Evolutionary conservation across 2,329 filamentous ascomycete genomes (phyloP).

Genomic region (Plectosphaerella cucumerina): DNA sequence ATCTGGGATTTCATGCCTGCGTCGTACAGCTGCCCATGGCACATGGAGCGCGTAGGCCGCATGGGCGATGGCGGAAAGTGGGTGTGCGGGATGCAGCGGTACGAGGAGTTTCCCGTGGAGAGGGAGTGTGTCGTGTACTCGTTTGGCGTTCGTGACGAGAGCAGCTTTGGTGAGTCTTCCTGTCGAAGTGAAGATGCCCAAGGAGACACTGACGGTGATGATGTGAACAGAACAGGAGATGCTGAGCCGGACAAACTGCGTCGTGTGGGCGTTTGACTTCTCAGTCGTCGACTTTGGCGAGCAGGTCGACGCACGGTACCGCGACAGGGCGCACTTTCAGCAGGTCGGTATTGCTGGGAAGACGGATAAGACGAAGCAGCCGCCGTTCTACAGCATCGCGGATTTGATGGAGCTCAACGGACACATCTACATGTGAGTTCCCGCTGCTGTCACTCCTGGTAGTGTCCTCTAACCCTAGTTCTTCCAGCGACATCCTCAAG

Average conservation of each 20-base stretch:
- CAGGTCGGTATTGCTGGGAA: slow-evolving; percentile 23
- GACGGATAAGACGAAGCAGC: slow-evolving; percentile 17
- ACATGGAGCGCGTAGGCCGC: slow-evolving; percentile 31
- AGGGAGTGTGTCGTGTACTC: slow-evolving; percentile 29
- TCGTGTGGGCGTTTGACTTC: slow-evolving; percentile 34
- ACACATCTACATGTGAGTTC: slow-evolving; percentile 26
- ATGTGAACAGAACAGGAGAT: slow-evolving; percentile 25
- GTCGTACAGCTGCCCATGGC: slow-evolving; percentile 33
- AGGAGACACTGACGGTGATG: background rate
- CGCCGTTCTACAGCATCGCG: slow-evolving; percentile 27
- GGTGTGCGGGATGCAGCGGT: slow-evolving; percentile 34
- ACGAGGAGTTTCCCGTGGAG: slow-evolving; percentile 18
- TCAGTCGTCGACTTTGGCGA: slow-evolving; percentile 26
- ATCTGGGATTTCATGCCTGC: slow-evolving; percentile 36
- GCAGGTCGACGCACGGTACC: slow-evolving; percentile 17
- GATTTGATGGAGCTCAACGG: slow-evolving; percentile 32
- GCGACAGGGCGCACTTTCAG: slow-evolving; percentile 24
- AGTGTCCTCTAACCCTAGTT: slow-evolving; percentile 1
- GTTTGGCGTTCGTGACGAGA: slow-evolving; percentile 32
- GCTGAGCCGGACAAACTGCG: slow-evolving; percentile 30
- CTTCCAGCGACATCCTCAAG: slow-evolving; percentile 30
- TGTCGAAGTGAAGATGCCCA: background rate
- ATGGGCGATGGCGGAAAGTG: slow-evolving; percentile 37
- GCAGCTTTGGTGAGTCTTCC: slow-evolving; percentile 24
- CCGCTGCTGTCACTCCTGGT: background rate